These are phyloP conservation scores for Fusarium sacchari DNA, from an alignment of 2,329 filamentous ascomycete species.

Conservation along the genomic window DNA sequence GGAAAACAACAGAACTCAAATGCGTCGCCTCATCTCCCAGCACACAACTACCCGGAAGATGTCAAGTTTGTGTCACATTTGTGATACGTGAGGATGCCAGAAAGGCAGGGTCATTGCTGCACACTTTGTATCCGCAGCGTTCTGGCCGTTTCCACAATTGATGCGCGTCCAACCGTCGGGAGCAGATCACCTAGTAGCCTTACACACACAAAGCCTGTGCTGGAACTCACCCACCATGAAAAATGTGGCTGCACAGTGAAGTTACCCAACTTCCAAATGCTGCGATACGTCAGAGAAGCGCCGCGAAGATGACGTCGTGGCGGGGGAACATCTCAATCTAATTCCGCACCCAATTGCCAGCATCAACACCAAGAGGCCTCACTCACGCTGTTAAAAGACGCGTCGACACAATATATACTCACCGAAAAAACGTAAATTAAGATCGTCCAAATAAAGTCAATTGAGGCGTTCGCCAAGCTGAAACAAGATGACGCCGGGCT, in stretches of 20 bases:
- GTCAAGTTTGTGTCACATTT: neutral
- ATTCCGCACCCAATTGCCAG: neutral
- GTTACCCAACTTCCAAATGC: neutral
- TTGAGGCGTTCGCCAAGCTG: conserved; percentile 1
- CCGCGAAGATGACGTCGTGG: neutral
- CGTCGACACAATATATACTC: neutral
- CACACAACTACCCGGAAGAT: fast-evolving
- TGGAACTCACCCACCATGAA: neutral
- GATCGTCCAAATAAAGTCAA: neutral
- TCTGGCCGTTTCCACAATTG: neutral
- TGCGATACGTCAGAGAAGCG: neutral
- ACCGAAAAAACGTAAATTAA: neutral
- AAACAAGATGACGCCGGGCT: conserved; percentile 8
- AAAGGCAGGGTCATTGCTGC: neutral
- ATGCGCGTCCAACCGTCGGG: neutral
- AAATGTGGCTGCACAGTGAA: neutral
- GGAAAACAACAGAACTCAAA: neutral
- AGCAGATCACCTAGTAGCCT: neutral
- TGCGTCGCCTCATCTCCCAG: fast-evolving
- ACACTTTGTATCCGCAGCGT: neutral
- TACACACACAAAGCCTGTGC: neutral
- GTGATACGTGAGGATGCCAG: neutral
- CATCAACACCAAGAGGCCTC: neutral
- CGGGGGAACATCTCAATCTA: neutral
- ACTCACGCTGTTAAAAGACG: neutral